Evolutionary conservation across 176 grass and related monocot species (phyloP).

Genomic region (Ampelocalamus luodianensis): DNA sequence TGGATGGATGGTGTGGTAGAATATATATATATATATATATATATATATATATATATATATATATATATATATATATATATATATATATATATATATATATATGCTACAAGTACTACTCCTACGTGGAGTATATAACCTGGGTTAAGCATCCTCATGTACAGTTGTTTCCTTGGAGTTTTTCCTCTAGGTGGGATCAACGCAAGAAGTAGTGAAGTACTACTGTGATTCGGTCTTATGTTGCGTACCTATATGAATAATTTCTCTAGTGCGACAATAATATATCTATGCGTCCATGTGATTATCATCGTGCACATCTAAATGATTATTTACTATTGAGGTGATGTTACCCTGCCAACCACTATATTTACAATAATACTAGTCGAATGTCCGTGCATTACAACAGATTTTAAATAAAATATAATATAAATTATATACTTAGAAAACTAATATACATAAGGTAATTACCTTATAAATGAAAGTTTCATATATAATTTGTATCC

Average conservation of each 20-base stretch:
- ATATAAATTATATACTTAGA: too few relatives aligned
- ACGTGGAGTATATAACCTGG: conserved; percentile 5
- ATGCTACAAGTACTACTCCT: conserved; percentile 15
- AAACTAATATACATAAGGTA: too few relatives aligned
- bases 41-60: too few relatives aligned
- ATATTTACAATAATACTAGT: neutral
- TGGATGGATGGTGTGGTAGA: neutral
- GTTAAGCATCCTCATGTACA: neutral
- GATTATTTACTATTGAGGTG: neutral
- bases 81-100: too few relatives aligned
- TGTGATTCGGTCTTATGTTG: neutral
- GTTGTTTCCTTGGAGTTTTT: neutral
- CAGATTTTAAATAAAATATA: too few relatives aligned
- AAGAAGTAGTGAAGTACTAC: neutral
- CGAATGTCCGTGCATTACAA: too few relatives aligned
- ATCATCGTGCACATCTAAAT: neutral
- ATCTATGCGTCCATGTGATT: neutral
- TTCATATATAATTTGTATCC: too few relatives aligned
- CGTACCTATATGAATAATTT: neutral
- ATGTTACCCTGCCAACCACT: conserved; percentile 36
- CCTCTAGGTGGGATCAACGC: neutral
- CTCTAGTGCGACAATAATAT: neutral
- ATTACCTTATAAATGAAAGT: too few relatives aligned
- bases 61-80: too few relatives aligned
- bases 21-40: neutral